Percentiles rank a stretch among this genome's conserved stretches.
Evolutionary conservation across 768 basidiomycete species (phyloP).

Genomic region (Leucocoprinus sp.): DNA sequence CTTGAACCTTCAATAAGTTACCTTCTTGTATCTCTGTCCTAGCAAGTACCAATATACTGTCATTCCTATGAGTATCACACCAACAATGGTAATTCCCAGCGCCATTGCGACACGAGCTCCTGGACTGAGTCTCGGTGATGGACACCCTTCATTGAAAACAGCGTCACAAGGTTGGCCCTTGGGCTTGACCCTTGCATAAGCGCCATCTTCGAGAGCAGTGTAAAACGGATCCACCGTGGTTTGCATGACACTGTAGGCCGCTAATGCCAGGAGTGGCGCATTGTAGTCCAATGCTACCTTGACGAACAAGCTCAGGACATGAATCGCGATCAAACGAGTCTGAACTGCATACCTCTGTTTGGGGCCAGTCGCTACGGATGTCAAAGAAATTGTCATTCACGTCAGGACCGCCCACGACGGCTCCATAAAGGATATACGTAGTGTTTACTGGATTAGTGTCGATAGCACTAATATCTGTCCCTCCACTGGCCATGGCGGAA

Average conservation of each 20-base stretch:
- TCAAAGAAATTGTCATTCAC: constrained; percentile 71
- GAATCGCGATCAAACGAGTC: not conserved
- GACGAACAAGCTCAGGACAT: not conserved
- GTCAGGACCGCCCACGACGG: constrained; percentile 83
- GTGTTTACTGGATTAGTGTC: constrained; percentile 66
- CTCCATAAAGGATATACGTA: constrained; percentile 78
- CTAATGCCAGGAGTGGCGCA: constrained; percentile 81
- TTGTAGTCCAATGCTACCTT: constrained; percentile 84
- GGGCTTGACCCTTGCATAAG: constrained; percentile 54
- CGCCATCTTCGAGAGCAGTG: constrained; percentile 59
- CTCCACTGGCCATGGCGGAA: constrained; percentile 83
- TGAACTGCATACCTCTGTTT: constrained; percentile 58
- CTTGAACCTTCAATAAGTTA: not conserved
- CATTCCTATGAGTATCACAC: constrained; percentile 45
- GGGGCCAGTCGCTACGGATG: constrained; percentile 82
- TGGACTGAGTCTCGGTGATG: constrained; percentile 43
- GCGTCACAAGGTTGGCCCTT: constrained; percentile 72
- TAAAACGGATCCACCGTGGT: constrained; percentile 69
- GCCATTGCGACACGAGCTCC: constrained; percentile 65
- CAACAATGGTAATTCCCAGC: constrained; percentile 53
- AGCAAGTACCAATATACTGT: constrained; percentile 30
- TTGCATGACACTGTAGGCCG: constrained; percentile 68
- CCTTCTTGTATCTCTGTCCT: constrained; percentile 14
- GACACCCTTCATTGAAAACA: constrained; percentile 49
- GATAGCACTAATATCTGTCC: constrained; percentile 57